A percentile compares a stretch with the other conserved stretches of the same genome.
Conservation (phyloP, 2,329 filamentous ascomycete species). For the Aaosphaeria arxii region DNA sequence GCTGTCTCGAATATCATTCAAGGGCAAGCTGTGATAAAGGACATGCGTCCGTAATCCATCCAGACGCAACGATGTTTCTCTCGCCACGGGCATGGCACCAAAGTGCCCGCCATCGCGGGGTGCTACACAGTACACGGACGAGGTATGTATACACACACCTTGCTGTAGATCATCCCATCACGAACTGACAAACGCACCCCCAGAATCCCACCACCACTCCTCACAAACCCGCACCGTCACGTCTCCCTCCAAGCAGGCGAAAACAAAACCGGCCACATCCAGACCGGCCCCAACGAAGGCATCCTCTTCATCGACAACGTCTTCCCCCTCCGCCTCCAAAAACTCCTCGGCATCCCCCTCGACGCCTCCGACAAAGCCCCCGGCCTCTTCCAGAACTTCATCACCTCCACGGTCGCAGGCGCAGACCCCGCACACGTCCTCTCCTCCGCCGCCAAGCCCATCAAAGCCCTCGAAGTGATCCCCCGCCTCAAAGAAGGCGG, state of each 20-base stretch:
- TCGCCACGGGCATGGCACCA: too few species aligned
- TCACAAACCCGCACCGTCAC: slow-evolving; percentile 11
- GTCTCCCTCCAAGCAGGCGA: slow-evolving; percentile 50
- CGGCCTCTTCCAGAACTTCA: slow-evolving; percentile 50
- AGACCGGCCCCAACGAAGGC: slow-evolving; percentile 70
- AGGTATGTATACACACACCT: too few species aligned
- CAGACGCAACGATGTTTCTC: too few species aligned
- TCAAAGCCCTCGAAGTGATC: slow-evolving; percentile 77
- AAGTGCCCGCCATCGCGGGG: too few species aligned
- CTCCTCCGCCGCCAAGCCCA: slow-evolving; percentile 56
- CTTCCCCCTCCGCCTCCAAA: slow-evolving; percentile 74
- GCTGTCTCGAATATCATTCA: too few species aligned
- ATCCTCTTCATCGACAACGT: slow-evolving; percentile 91
- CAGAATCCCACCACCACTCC: slow-evolving; percentile 14
- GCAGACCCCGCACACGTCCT: slow-evolving; percentile 55
- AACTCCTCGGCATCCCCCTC: slow-evolving; percentile 55
- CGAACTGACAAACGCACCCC: slow-evolving; percentile 14
- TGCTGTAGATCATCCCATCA: slow-evolving; percentile 18
- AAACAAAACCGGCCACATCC: slow-evolving; percentile 77
- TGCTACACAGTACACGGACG: too few species aligned
- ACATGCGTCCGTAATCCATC: too few species aligned
- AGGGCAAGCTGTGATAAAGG: too few species aligned
- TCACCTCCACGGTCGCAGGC: slow-evolving; percentile 50
- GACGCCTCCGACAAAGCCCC: slow-evolving; percentile 46
- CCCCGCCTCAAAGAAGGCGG: slow-evolving; percentile 88